Percentiles rank a stretch among this genome's conserved stretches.
These are phyloP conservation scores for Citropsis articulata DNA, from an alignment of 345 rosid genomes.

Conservation along the genomic window DNA sequence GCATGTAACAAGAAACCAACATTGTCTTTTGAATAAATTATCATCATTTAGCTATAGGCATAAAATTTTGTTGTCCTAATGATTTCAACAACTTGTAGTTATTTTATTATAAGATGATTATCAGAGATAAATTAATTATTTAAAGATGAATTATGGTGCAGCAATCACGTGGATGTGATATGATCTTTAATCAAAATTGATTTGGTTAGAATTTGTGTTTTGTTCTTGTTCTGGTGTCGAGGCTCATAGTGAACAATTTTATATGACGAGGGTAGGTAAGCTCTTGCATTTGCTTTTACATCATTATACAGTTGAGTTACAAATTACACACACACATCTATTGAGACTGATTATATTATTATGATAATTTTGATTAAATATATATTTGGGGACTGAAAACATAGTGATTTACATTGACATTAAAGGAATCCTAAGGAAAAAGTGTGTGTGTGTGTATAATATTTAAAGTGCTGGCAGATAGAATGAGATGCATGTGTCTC, in stretches of 20 bases:
- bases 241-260: constrained; percentile 11
- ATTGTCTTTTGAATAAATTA: not conserved
- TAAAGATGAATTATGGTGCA: not conserved
- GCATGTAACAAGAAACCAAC: not conserved
- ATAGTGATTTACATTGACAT: constrained; percentile 17
- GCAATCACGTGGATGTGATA: constrained; percentile 27
- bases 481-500: not conserved
- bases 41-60: not conserved
- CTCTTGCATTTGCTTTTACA: constrained; percentile 16
- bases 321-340: constrained; percentile 7
- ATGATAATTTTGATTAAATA: not conserved
- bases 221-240: constrained; percentile 18
- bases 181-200: not conserved
- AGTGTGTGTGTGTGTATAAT: no score
- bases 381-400: not conserved
- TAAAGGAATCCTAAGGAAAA: constrained; percentile 20
- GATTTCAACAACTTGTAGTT: constrained; percentile 4
- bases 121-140: not conserved
- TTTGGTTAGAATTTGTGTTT: constrained; percentile 20
- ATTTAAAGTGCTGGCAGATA: not conserved
- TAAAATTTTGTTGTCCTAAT: constrained; percentile 6
- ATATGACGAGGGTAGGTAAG: constrained; percentile 22
- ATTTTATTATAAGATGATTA: not conserved
- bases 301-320: constrained; percentile 21
- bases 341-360: constrained; percentile 16